Percentiles rank a stretch among this genome's conserved stretches.
These are phyloP conservation scores for Trichoderma breve DNA, from an alignment of 2,329 filamentous ascomycete genomes.

Conservation along the genomic window DNA sequence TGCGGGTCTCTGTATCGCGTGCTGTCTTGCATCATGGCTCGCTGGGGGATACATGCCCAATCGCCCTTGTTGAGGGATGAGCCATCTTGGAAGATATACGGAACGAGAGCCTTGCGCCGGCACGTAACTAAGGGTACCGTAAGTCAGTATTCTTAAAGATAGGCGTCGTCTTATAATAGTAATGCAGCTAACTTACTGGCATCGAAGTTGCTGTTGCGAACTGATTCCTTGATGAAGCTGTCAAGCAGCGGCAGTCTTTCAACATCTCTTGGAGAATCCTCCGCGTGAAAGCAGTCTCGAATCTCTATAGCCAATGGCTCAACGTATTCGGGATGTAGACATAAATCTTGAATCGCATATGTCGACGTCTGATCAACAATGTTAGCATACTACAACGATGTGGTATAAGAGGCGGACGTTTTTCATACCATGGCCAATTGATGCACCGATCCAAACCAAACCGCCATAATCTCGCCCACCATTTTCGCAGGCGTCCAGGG, in stretches of 20 bases:
- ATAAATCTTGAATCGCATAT: constrained; percentile 5
- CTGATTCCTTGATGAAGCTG: constrained; percentile 21
- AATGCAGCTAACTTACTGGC: background rate
- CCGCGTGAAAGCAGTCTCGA: background rate
- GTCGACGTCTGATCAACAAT: background rate
- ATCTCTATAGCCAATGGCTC: background rate
- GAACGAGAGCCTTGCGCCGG: constrained; percentile 3
- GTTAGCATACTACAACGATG: background rate
- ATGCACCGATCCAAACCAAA: constrained; percentile 20
- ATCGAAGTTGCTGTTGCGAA: constrained; percentile 4
- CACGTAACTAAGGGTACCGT: background rate
- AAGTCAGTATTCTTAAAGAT: no score
- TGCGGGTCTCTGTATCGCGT: background rate
- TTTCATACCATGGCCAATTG: background rate
- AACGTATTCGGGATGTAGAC: background rate
- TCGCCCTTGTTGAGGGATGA: background rate
- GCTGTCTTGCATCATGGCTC: constrained; percentile 9
- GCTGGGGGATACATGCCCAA: constrained; percentile 1
- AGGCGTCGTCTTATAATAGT: background rate
- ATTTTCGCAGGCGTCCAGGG: constrained; percentile 17
- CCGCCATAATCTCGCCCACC: constrained; percentile 20
- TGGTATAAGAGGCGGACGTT: background rate
- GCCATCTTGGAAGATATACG: constrained; percentile 13
- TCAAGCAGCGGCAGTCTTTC: constrained; percentile 18
- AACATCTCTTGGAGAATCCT: background rate